A percentile compares a stretch with the other conserved stretches of the same genome.
Conservation (phyloP, 495 filamentous ascomycete species). For the Physcia stellaris region DNA sequence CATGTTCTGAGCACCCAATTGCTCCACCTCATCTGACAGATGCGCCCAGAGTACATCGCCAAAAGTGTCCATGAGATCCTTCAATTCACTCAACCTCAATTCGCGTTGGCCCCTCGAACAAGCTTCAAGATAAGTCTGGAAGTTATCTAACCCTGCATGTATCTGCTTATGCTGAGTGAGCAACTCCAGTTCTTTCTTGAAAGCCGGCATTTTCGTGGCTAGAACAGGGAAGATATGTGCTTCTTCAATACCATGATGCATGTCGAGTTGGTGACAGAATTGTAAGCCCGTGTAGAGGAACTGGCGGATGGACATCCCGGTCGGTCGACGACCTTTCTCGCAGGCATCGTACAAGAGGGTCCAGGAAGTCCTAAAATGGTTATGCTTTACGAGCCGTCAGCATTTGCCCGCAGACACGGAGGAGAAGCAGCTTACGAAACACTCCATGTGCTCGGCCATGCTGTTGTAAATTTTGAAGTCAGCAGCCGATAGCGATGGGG, state of each 20-base stretch:
- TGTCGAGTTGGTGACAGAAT: conserved; percentile 53
- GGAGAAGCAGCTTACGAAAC: conserved; percentile 33
- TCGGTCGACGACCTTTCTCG: conserved; percentile 35
- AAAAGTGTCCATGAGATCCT: conserved; percentile 52
- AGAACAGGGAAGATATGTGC: conserved; percentile 67
- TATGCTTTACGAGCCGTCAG: conserved; percentile 34
- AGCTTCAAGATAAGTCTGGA: conserved; percentile 51
- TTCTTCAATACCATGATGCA: conserved; percentile 82
- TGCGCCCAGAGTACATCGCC: conserved; percentile 59
- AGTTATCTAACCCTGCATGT: conserved; percentile 62
- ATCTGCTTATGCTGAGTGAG: conserved; percentile 71
- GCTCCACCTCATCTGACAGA: conserved; percentile 58
- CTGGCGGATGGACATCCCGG: conserved; percentile 43
- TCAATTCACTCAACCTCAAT: conserved; percentile 52
- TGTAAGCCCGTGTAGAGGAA: conserved; percentile 50
- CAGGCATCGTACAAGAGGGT: conserved; percentile 50
- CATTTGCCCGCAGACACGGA: not conserved
- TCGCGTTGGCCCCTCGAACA: conserved; percentile 54
- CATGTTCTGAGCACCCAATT: conserved; percentile 75
- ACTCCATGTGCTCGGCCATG: conserved; percentile 66
- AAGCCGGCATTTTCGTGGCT: conserved; percentile 69
- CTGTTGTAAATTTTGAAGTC: conserved; percentile 58
- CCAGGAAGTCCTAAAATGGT: conserved; percentile 64
- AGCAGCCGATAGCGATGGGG: conserved; percentile 32
- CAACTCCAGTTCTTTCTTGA: conserved; percentile 49